Base-by-base conservation (phyloP, 2,329 filamentous ascomycete genomes). In the Truncatella angustata region DNA sequence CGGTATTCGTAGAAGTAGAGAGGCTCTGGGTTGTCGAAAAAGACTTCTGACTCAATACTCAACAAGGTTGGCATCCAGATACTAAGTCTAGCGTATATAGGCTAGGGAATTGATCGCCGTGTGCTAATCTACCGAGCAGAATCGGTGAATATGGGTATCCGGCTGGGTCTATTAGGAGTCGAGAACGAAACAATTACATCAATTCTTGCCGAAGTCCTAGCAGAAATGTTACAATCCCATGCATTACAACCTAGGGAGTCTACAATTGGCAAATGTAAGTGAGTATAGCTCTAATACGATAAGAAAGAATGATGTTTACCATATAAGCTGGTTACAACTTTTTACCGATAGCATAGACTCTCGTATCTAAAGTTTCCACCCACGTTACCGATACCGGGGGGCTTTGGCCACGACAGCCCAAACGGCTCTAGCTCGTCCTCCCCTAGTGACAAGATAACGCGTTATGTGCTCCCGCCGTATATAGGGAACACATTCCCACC, bases 261-360 rank as follows among this genome's bases (percentile, higher is more conserved):
- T 73, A 73, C 45, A 73, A 71, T 50, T 73, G 67, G 68, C 66
- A 64, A 50, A 60, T 68, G 71, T 71, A 54, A 61, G 70, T 54
- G 12, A 20, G n/a, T 26, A n/a, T n/a, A n/a, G n/a, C n/a, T n/a
- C n/a, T n/a, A n/a, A 20, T 24, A n/a, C n/a, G n/a, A n/a, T 14
- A 2, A 16, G 21, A 21, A 14, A 11, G 5, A 6, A 20, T 20
- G 5, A 14, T 32, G 23, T 54, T 56, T 12, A 47, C 37, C 10
- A 18, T 10, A 21, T 32, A 70, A 68, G 10, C 54, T 68, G 21
- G 52, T 66, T 23, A 64, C 63, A 1, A 50, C 65, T 1, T 71
- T 67, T 49, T 66, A 70, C 35, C 63, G 66, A 5, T 65, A 69
- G n/a, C 66, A 69, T 2, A 64, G 64, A 4, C 56, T 66, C 5